Base-by-base conservation (phyloP, 2,329 filamentous ascomycete genomes). In the Alternaria sp. region DNA sequence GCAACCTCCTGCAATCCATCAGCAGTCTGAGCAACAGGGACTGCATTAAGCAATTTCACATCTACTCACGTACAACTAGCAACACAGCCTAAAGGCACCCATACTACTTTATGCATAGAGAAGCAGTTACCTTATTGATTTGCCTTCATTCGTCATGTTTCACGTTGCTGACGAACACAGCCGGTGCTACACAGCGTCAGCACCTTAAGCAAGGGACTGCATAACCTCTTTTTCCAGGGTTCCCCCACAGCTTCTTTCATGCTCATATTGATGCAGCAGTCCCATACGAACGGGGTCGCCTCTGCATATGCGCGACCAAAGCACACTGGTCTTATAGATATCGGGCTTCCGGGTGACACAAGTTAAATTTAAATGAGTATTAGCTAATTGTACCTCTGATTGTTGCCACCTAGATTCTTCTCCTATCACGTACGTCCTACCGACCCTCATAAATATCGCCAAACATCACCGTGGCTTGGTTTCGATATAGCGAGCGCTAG, bases 241-340 rank as follows among this genome's bases (percentile, higher is more conserved):
- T 46, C 52, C 43, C 49, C 43, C 41, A 59, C 25, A 7, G 3
- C 30, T 40, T 41, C 30, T 44, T 56, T 62, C 56, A 57, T 46
- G 44, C 53, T 32, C 48, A 59, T 55, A 64, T 64, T 57, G 52
- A 55, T 30, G 41, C 40, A 51, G 48, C 30, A 49, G 20, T 18
- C 11, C 18, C 27, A 58, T n/a, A 49, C 61, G 46, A 53, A 59
- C 18, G 25, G 45, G 43, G 20, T 51, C 18, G 20, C 20, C 41
- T 22, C 30, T 59, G 48, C 22, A 54, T 50, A 36, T 34, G 11
- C 8, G 11, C 12, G 36, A 25, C 10, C 16, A 44, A 32, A 27
- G 9, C 7, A 46, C 25, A 14, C 16, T 16, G 22, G 25, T 28
- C 41, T 32, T n/a, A 12, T n/a, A 34, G 14, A 34, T 14, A 18